phyloP scores from a whole-genome alignment of 805 yeast genomes.

The Yarrowia porcina region DNA sequence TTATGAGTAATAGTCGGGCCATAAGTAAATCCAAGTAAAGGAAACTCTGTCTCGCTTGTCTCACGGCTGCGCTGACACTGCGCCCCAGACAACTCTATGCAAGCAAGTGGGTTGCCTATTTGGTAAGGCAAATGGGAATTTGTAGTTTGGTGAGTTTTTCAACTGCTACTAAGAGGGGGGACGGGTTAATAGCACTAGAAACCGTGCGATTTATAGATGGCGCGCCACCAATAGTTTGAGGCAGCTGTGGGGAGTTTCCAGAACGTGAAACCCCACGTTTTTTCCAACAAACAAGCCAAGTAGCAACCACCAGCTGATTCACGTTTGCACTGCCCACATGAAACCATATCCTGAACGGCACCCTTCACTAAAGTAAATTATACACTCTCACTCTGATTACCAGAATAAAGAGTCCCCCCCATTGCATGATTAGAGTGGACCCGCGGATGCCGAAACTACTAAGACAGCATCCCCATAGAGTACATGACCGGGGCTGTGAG shows the following conservation, averaged over 20 bases:
- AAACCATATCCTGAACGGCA: slow-evolving; percentile 6
- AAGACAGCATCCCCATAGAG: neutral
- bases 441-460: neutral
- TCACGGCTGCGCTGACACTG: neutral
- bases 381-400: neutral
- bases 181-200: neutral
- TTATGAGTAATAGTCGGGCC: neutral
- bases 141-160: no score
- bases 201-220: neutral
- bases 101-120: neutral
- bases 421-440: neutral
- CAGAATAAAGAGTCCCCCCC: neutral
- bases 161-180: no score
- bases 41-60: no score
- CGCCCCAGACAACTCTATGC: neutral
- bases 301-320: neutral
- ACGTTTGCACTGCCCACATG: slow-evolving; percentile 10
- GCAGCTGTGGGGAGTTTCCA: no score
- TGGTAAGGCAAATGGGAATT: neutral
- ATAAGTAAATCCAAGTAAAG: neutral
- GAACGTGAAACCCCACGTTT: no score
- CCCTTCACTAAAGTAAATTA: neutral
- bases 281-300: neutral
- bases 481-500: neutral
- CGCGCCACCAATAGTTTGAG: neutral